Evolutionary conservation across 805 yeast genomes (phyloP), one percentile per base, ranked within the genome.

Genomic region (Suhomyces xylopsoci): DNA sequence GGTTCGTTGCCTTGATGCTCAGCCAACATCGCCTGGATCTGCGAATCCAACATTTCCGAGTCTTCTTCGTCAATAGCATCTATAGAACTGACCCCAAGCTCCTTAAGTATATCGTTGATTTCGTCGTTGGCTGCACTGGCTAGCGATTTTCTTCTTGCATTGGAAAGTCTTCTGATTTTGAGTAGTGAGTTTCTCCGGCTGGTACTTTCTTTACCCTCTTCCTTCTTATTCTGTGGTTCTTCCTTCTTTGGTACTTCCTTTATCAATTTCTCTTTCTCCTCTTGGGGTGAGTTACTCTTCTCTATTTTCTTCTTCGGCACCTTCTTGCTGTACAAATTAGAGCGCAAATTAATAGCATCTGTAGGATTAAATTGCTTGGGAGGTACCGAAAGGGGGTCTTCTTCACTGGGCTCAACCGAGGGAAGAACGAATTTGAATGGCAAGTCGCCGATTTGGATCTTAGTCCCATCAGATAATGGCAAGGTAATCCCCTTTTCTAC

Each of bases 401-500:
- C 66, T 38, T 62, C 65, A 30, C 62, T 69, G 7, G 75, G 66
- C 46, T 81, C 87, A 20, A 83, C 74, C 2, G 84, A 81, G 5
- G 99, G 99, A 41, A 94, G 72, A 14, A 93, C 87, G 68, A 94
- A 94, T 48, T 83, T 81, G 68, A 94, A 94, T 7, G 90, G 87
- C 15, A 93, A 89, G 62, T 90, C 96, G 12, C 97, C 98, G 40
- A 94, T 90, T 67, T 94, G 98, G 48, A 94, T 84, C 61, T 88
- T 87, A 1, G 92, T 84, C 41, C 87, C 88, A 69, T 93, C 90
- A 20, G 77, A 77, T 46, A 94, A 73, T 2, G 97, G 97, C 7
- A 94, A 91, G 0, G 99, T 94, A 36, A 89, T 84, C 7, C 97
- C 97, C 55, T 88, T 83, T 64, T 90, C 97, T 6, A 94, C 87